These are phyloP conservation scores for Globisporangium paroecandrum DNA, from an alignment of 352 stramenopile genomes.

Conservation along the genomic window DNA sequence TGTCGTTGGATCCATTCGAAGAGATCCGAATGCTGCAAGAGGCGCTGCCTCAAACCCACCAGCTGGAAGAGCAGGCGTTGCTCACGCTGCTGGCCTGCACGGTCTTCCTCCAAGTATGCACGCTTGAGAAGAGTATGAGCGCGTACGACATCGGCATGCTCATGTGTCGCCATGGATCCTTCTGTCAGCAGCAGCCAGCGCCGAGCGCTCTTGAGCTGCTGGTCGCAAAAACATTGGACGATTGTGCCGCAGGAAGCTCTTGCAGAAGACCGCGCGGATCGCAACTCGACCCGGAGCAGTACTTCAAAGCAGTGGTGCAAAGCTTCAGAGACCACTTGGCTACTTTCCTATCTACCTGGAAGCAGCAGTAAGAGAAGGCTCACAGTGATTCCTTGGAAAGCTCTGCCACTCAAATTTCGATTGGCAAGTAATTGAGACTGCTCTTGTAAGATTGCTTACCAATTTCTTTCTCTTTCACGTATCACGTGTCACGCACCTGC, in stretches of 20 bases:
- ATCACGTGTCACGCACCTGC: background rate
- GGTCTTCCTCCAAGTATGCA: slow-evolving; percentile 45
- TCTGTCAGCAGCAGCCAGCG: slow-evolving; percentile 24
- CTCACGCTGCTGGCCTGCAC: slow-evolving; percentile 56
- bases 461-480: background rate
- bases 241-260: background rate
- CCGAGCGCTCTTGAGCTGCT: slow-evolving; percentile 42
- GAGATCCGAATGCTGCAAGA: slow-evolving; percentile 35
- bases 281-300: slow-evolving; percentile 5
- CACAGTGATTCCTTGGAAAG: background rate
- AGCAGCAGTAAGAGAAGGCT: background rate
- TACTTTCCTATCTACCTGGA: background rate
- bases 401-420: background rate
- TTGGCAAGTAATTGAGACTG: background rate
- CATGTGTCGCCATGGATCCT: slow-evolving; percentile 45
- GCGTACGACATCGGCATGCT: slow-evolving; percentile 50
- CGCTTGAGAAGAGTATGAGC: slow-evolving; percentile 38
- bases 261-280: background rate
- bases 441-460: background rate
- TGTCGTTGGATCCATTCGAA: slow-evolving; percentile 27
- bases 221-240: slow-evolving; percentile 15
- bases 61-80: slow-evolving; percentile 37
- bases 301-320: background rate
- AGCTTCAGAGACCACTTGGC: slow-evolving; percentile 12
- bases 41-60: slow-evolving; percentile 18